phyloP scores from a whole-genome alignment of 148 eudicot genomes.

The Chenopodium quinoa region DNA sequence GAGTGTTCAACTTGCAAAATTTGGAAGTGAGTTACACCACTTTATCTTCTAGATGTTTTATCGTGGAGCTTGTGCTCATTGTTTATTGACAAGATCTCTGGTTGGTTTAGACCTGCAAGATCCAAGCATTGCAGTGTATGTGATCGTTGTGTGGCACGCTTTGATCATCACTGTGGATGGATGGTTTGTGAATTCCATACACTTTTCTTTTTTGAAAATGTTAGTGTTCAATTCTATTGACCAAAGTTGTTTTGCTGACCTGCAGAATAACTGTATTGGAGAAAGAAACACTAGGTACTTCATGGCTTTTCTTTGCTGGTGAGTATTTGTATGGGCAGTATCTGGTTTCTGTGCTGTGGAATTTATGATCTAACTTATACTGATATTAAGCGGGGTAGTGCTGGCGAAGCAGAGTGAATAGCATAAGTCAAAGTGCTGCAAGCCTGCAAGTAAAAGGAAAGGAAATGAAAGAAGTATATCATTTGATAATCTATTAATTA shows the following conservation, averaged over 20 bases:
- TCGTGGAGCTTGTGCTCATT: background rate
- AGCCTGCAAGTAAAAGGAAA: no score
- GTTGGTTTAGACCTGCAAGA: slow-evolving; percentile 79
- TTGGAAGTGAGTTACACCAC: slow-evolving; percentile 55
- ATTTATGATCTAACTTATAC: background rate
- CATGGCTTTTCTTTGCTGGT: slow-evolving; percentile 90
- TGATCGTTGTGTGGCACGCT: slow-evolving; percentile 90
- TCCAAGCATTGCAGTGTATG: slow-evolving; percentile 97
- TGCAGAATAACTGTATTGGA: slow-evolving; percentile 98
- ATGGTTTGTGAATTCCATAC: slow-evolving; percentile 57
- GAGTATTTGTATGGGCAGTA: slow-evolving; percentile 32
- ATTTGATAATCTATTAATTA: slow-evolving; percentile 4
- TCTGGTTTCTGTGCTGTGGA: background rate
- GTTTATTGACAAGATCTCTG: slow-evolving; percentile 19
- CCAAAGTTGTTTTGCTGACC: slow-evolving; percentile 12
- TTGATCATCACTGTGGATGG: slow-evolving; percentile 99
- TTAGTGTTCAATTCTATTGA: background rate
- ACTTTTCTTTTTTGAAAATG: slow-evolving; percentile 4
- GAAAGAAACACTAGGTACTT: slow-evolving; percentile 90
- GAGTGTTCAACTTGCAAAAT: slow-evolving; percentile 91
- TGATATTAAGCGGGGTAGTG: background rate
- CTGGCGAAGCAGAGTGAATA: no score
- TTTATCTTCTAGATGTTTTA: slow-evolving; percentile 14
- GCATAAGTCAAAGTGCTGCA: no score
- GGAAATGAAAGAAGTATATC: no score